Evolutionary conservation across 306 rosid genomes (phyloP).

Genomic region (Acacia acuminata): DNA sequence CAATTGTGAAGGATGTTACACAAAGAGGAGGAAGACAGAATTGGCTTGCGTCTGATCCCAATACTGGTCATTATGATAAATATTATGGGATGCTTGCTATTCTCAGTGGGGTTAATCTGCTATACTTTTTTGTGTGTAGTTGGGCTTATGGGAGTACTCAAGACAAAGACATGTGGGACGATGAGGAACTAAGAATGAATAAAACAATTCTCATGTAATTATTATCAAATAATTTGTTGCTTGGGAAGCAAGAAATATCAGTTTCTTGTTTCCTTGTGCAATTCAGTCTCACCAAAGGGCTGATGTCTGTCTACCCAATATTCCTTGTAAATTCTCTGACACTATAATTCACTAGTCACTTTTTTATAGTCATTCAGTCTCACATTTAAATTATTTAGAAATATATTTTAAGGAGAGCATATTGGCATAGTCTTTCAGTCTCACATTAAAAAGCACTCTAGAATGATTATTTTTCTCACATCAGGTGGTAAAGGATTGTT

Average conservation of each 20-base stretch:
- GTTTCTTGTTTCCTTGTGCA: not conserved
- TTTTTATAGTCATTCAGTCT: not conserved
- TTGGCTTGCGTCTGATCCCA: slow-evolving; percentile 64
- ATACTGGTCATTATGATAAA: slow-evolving; percentile 68
- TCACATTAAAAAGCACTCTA: not conserved
- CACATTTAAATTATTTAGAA: not conserved
- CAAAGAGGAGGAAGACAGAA: slow-evolving; percentile 36
- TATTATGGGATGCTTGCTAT: slow-evolving; percentile 53
- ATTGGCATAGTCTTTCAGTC: not conserved
- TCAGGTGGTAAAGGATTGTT: not conserved
- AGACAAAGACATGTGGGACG: slow-evolving; percentile 46
- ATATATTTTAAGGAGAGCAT: not conserved
- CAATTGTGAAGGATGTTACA: slow-evolving; percentile 38
- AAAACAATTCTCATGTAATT: not conserved
- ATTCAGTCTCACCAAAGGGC: not conserved
- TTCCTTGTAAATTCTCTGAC: not conserved
- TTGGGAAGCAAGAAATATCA: not conserved
- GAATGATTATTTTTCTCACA: not conserved
- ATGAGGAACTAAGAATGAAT: not conserved
- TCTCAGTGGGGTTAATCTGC: slow-evolving; percentile 50
- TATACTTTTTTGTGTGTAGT: slow-evolving; percentile 58
- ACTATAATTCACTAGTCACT: not conserved
- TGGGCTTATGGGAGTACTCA: slow-evolving; percentile 57
- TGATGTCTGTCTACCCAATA: not conserved
- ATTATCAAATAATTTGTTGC: not conserved